phyloP scores from a whole-genome alignment of 176 grass and related monocot genomes.

The Miscanthus lutarioriparius region DNA sequence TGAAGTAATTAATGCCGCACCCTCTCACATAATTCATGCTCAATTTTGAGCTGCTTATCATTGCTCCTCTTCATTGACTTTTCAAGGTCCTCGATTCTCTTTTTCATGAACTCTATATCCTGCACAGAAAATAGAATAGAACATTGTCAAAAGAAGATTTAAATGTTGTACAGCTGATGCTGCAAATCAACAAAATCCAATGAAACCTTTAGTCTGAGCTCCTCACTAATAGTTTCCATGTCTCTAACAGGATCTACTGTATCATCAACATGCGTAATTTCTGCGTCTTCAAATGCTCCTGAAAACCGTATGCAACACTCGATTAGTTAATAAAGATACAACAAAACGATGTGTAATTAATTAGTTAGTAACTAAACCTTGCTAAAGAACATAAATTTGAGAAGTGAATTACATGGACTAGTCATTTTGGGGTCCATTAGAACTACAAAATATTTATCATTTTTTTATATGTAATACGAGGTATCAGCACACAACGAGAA shows the following conservation, averaged over 20 bases:
- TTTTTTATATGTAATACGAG: not conserved
- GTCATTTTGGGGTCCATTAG: not conserved
- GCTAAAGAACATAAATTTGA: not conserved
- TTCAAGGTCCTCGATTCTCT: slow-evolving; percentile 80
- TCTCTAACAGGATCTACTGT: slow-evolving; percentile 97
- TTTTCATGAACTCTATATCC: slow-evolving; percentile 86
- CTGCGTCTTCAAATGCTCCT: slow-evolving; percentile 98
- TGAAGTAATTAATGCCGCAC: slow-evolving; percentile 29
- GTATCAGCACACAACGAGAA: not conserved
- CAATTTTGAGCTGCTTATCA: slow-evolving; percentile 94
- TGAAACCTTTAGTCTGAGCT: slow-evolving; percentile 90
- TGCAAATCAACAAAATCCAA: slow-evolving; percentile 17
- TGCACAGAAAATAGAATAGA: slow-evolving; percentile 43
- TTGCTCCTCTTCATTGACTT: slow-evolving; percentile 99
- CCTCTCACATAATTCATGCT: slow-evolving; percentile 87
- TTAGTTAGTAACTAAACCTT: not conserved
- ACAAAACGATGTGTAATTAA: not conserved
- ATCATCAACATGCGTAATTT: slow-evolving; percentile 95
- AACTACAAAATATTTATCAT: not conserved
- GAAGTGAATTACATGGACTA: not conserved
- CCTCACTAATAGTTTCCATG: slow-evolving; percentile 86
- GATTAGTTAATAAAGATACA: slow-evolving; percentile 19
- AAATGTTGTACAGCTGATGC: not conserved
- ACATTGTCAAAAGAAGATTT: not conserved
- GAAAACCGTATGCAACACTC: slow-evolving; percentile 21